Percentiles rank a stretch among this genome's conserved stretches.
phyloP scores from a whole-genome alignment of 805 yeast genomes.

The Alloascoidea hylecoeti region DNA sequence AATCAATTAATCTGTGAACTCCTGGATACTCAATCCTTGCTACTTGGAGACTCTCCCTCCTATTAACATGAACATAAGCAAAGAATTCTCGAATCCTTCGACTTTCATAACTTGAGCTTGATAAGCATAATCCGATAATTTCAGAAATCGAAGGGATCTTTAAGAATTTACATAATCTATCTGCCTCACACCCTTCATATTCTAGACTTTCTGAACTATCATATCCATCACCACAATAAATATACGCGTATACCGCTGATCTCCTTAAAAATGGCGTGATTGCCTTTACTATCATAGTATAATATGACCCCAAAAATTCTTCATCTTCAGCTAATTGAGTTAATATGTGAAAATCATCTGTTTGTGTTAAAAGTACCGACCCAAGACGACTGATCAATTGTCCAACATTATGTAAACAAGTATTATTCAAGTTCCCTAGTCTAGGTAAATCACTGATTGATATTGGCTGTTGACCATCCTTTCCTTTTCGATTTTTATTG shows the following conservation, averaged over 20 bases:
- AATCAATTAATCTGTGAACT: conserved; percentile 36
- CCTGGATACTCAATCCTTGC: conserved; percentile 58
- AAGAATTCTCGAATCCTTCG: conserved; percentile 5
- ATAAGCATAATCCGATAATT: conserved; percentile 4
- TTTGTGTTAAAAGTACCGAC: not conserved
- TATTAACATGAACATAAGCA: conserved; percentile 6
- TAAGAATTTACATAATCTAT: conserved; percentile 34
- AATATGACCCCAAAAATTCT: conserved; percentile 18
- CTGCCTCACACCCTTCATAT: conserved; percentile 30
- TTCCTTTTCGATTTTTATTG: not conserved
- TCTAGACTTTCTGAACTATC: conserved; percentile 16
- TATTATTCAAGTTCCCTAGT: conserved; percentile 1
- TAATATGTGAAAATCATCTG: not conserved
- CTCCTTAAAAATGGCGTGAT: conserved; percentile 54
- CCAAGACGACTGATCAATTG: not conserved
- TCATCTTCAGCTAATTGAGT: not conserved
- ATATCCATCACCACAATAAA: conserved; percentile 33
- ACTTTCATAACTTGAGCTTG: conserved; percentile 8
- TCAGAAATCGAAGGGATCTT: conserved; percentile 18
- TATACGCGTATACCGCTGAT: conserved; percentile 39
- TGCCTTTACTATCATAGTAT: conserved; percentile 39
- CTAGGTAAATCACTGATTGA: not conserved
- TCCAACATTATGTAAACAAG: not conserved
- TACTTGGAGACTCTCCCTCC: no score
- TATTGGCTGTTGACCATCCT: no score